phyloP scores from a whole-genome alignment of 768 basidiomycete genomes.

The Boletus vermiculosoides region DNA sequence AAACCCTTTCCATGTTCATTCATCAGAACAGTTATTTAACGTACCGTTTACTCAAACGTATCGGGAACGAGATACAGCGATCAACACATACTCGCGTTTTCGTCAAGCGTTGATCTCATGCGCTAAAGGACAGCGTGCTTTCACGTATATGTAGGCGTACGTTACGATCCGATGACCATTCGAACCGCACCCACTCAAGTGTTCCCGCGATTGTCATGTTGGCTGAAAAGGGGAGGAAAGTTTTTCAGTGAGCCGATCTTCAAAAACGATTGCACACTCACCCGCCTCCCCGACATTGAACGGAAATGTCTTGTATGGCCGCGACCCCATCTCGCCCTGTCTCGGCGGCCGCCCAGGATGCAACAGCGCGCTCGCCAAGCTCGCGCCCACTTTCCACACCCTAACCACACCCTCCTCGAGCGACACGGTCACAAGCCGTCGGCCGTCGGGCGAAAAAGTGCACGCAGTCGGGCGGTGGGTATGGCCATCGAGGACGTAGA shows the following conservation, averaged over 20 bases:
- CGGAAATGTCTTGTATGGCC: slow-evolving; percentile 84
- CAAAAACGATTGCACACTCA: slow-evolving; percentile 34
- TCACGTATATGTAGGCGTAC: slow-evolving; percentile 83
- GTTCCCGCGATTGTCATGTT: slow-evolving; percentile 61
- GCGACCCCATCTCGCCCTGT: slow-evolving; percentile 77
- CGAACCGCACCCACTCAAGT: slow-evolving; percentile 71
- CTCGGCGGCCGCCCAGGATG: slow-evolving; percentile 88
- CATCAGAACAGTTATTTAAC: background rate
- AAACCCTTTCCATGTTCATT: background rate
- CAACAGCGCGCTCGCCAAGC: slow-evolving; percentile 80
- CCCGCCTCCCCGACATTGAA: slow-evolving; percentile 87
- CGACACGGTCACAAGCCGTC: slow-evolving; percentile 83
- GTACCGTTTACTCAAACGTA: background rate
- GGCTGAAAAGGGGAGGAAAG: slow-evolving; percentile 32
- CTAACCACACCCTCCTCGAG: slow-evolving; percentile 81
- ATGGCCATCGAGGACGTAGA: slow-evolving; percentile 95
- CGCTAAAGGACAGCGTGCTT: slow-evolving; percentile 83
- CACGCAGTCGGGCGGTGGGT: slow-evolving; percentile 77
- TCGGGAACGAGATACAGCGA: background rate
- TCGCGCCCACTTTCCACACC: slow-evolving; percentile 95
- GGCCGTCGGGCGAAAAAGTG: slow-evolving; percentile 91
- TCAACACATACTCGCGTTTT: background rate
- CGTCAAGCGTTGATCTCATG: slow-evolving; percentile 35
- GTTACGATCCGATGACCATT: slow-evolving; percentile 82
- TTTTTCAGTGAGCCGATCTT: background rate